Evolutionary conservation across 306 rosid genomes (phyloP), one percentile per base, ranked within the genome.

Genomic region (Hippophae tibetana): DNA sequence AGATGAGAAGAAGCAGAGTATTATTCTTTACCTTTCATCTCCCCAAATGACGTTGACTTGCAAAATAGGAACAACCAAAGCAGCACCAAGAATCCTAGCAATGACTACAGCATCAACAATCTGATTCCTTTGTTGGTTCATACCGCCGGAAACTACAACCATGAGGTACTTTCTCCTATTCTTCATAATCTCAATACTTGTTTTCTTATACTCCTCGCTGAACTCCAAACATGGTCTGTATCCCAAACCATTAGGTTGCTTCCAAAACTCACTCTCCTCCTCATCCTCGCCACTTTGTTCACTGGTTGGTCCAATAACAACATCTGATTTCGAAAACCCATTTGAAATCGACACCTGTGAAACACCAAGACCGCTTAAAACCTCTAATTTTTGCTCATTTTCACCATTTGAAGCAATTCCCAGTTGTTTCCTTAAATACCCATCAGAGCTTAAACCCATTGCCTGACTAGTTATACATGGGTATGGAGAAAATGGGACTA

Each of bases 21-120:
- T 5, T 5, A 10, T 42, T 47, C 41, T 13, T 42, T 73, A 85
- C 99, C 99, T 92, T 76, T 92, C 99, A 79, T 92, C 99, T 47
- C 90, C 99, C 99, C 99, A 92, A 58, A 92, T 92, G 68, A 80
- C 85, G 52, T 92, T 92, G 70, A 92, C 97, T 82, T 92, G 99
- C 78, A 92, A 81, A 26, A 88, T 78, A 54, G 99, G 99, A 72
- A 92, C 95, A 63, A 92, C 90, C 78, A 92, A 63, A 62, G 96
- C 78, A 77, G 97, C 99, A 0, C 96, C 96, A 58, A 92, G 99
- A 57, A 92, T 92, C 78, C 99, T 86, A 46, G 99, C 97, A 74
- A 92, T 88, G 9, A 92, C 88, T 54, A 92, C 99, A 45, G 99
- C 99, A 73, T 92, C 99, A 25, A 92, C 99, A 72, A 92, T 92